These are phyloP conservation scores for Podila horticola DNA, from an alignment of 192 early-diverging fungal species.

Conservation along the genomic window DNA sequence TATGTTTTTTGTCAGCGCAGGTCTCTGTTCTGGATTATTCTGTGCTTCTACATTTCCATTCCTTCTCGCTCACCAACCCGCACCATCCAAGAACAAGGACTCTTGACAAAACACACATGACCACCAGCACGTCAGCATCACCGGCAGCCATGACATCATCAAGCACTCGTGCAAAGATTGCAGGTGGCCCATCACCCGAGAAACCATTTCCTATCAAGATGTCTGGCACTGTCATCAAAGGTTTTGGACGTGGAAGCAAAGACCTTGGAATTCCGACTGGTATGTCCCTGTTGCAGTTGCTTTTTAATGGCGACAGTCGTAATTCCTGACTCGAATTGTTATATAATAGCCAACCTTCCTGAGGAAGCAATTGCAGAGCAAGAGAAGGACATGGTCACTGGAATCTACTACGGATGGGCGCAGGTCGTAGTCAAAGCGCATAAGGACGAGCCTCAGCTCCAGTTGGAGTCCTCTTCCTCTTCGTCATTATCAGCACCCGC, in stretches of 20 bases:
- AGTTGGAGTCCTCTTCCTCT: slow-evolving; percentile 9
- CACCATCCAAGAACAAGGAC: neutral
- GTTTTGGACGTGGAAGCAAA: slow-evolving; percentile 96
- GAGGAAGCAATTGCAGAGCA: slow-evolving; percentile 75
- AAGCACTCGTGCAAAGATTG: slow-evolving; percentile 64
- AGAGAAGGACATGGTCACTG: slow-evolving; percentile 74
- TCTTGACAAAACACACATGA: neutral
- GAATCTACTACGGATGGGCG: slow-evolving; percentile 98
- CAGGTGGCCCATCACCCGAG: slow-evolving; percentile 67
- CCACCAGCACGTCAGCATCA: slow-evolving; percentile 9
- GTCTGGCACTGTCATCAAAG: slow-evolving; percentile 83
- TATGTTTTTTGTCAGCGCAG: too few relatives aligned
- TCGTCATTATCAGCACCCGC: slow-evolving; percentile 9
- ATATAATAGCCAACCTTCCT: slow-evolving; percentile 85
- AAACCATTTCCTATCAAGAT: slow-evolving; percentile 83
- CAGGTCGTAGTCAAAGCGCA: slow-evolving; percentile 63
- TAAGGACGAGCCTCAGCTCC: neutral
- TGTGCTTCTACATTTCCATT: neutral
- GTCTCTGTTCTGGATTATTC: neutral
- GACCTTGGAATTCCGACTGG: slow-evolving; percentile 98
- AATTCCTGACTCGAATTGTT: neutral
- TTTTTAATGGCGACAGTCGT: too few relatives aligned
- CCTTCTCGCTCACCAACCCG: neutral
- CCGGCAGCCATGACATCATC: neutral
- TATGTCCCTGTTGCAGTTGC: slow-evolving; percentile 33